phyloP scores from a whole-genome alignment of 345 rosid species.

The Turritis glabra region DNA sequence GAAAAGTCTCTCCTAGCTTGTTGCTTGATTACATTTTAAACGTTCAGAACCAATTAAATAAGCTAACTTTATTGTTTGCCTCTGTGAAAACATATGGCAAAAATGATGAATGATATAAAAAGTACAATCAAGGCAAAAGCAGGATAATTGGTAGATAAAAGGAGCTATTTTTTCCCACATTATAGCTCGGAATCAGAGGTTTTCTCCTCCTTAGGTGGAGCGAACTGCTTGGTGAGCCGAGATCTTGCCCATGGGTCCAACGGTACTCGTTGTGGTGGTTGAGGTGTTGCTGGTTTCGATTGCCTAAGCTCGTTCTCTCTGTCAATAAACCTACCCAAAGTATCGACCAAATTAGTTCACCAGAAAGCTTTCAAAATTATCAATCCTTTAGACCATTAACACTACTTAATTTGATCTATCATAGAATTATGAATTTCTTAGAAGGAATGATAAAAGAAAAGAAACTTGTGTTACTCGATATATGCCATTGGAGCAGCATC shows the following conservation, averaged over 20 bases:
- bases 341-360: neutral
- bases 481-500: constrained; percentile 97
- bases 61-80: neutral
- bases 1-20: neutral
- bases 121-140: neutral
- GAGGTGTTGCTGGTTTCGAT: constrained; percentile 73
- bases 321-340: constrained; percentile 71
- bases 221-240: constrained; percentile 55
- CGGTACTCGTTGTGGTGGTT: constrained; percentile 60
- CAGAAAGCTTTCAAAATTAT: neutral
- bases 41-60: neutral
- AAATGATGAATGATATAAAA: neutral
- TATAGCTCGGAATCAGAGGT: constrained; percentile 48
- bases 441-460: neutral
- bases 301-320: constrained; percentile 89
- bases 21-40: neutral
- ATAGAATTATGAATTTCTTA: neutral
- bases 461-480: constrained; percentile 57
- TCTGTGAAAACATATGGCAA: constrained; percentile 3
- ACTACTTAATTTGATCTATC: neutral
- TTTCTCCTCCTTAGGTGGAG: constrained; percentile 74
- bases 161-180: neutral
- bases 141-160: neutral
- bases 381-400: neutral
- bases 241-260: constrained; percentile 88